Evolutionary conservation across 306 rosid species (phyloP).

Genomic region (Mucuna pruriens): DNA sequence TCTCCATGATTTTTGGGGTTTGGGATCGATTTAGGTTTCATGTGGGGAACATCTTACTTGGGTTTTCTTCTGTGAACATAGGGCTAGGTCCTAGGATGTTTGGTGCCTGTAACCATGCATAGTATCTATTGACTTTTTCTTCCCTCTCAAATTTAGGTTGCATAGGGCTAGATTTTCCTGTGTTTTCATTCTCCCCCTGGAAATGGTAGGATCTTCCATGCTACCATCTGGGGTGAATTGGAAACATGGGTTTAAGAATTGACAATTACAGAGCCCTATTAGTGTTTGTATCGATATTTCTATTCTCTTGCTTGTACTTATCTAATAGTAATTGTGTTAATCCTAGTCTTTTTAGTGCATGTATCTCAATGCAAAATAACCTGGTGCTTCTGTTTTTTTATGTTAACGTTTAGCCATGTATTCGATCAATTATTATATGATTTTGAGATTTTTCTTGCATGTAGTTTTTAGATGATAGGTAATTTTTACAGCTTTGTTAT

Average conservation of each 20-base stretch:
- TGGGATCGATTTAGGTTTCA: background rate
- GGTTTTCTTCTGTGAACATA: background rate
- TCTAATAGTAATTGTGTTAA: background rate
- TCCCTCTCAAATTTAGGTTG: background rate
- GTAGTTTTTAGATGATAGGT: background rate
- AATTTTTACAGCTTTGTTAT: background rate
- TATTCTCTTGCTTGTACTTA: background rate
- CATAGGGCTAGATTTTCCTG: background rate
- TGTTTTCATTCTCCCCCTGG: slow-evolving; percentile 65
- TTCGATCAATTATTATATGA: no score
- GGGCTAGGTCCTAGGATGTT: background rate
- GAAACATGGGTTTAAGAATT: slow-evolving; percentile 46
- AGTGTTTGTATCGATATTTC: background rate
- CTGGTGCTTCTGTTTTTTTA: background rate
- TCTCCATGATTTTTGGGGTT: background rate
- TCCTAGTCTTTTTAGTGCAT: background rate
- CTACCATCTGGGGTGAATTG: slow-evolving; percentile 48
- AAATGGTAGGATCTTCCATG: background rate
- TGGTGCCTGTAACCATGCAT: background rate
- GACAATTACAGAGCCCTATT: background rate
- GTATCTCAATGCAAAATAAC: background rate
- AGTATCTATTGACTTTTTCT: background rate
- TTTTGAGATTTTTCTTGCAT: background rate
- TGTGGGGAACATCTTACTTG: background rate
- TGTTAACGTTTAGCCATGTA: background rate